Percentiles rank a stretch among this genome's conserved stretches.
phyloP scores from a whole-genome alignment of 257 asterid genomes.

The Rauvolfia tetraphylla region DNA sequence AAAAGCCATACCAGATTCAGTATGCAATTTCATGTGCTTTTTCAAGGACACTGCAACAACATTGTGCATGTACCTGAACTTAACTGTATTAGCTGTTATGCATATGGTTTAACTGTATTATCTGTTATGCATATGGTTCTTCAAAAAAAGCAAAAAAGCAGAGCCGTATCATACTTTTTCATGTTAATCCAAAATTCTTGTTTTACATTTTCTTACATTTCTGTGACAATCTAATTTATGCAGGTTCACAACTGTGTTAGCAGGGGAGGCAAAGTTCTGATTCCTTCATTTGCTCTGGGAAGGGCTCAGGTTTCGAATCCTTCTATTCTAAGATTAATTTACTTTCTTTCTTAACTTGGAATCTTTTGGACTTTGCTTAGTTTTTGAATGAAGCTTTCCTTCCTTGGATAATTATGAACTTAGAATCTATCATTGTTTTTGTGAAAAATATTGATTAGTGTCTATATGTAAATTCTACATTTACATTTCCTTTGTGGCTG shows the following conservation, averaged over 20 bases:
- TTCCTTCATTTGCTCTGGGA: conserved; percentile 91
- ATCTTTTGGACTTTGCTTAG: background rate
- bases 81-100: background rate
- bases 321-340: conserved; percentile 11
- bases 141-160: background rate
- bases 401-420: background rate
- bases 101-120: background rate
- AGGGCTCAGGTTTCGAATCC: conserved; percentile 74
- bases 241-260: conserved; percentile 87
- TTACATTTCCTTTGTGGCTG: background rate
- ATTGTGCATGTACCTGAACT: background rate
- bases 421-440: background rate
- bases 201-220: background rate
- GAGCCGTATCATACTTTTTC: background rate
- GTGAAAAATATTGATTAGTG: background rate
- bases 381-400: background rate
- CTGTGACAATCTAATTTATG: conserved; percentile 1
- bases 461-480: background rate
- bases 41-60: background rate
- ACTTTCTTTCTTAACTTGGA: background rate
- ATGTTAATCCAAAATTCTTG: background rate
- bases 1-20: background rate
- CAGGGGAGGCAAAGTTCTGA: conserved; percentile 87
- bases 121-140: background rate
- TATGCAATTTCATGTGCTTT: background rate